Conservation (phyloP, 176 grass and related monocot genomes). For the Cocos nucifera region DNA sequence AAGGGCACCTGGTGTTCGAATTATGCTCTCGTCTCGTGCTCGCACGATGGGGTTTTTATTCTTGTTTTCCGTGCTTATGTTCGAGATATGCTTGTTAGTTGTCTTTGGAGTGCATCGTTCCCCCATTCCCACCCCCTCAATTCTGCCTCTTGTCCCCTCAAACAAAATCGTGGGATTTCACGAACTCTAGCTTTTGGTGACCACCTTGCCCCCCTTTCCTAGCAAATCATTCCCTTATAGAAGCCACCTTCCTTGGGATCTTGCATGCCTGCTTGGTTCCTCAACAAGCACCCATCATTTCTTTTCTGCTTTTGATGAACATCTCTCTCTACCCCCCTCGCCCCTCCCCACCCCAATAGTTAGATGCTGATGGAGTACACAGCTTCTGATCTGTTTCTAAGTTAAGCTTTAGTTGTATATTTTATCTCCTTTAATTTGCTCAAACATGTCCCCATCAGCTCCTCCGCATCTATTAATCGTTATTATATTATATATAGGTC, state of each 20-base stretch:
- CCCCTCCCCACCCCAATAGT: background rate
- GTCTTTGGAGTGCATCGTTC: conserved; percentile 59
- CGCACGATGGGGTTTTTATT: conserved; percentile 14
- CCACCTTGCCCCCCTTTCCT: conserved; percentile 28
- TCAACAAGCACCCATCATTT: conserved; percentile 22
- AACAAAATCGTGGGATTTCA: conserved; percentile 97
- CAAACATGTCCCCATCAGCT: too few relatives aligned
- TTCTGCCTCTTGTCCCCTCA: conserved; percentile 84
- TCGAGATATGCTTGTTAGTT: conserved; percentile 50
- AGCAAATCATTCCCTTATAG: conserved; percentile 60
- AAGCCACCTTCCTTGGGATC: conserved; percentile 66
- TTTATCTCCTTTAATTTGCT: too few relatives aligned
- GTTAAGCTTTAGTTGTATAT: too few relatives aligned
- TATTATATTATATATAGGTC: too few relatives aligned
- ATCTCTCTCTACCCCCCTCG: conserved; percentile 2
- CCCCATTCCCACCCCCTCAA: conserved; percentile 69
- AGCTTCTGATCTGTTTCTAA: too few relatives aligned
- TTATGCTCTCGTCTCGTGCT: too few relatives aligned
- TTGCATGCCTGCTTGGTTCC: conserved; percentile 44
- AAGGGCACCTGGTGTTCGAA: too few relatives aligned
- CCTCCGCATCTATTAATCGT: too few relatives aligned
- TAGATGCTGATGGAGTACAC: too few relatives aligned
- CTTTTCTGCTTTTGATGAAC: conserved; percentile 2
- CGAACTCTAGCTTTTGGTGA: conserved; percentile 63
- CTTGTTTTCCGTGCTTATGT: too few relatives aligned